These are phyloP conservation scores for Rubroshorea leprosula DNA, from an alignment of 345 rosid genomes.

Conservation along the genomic window DNA sequence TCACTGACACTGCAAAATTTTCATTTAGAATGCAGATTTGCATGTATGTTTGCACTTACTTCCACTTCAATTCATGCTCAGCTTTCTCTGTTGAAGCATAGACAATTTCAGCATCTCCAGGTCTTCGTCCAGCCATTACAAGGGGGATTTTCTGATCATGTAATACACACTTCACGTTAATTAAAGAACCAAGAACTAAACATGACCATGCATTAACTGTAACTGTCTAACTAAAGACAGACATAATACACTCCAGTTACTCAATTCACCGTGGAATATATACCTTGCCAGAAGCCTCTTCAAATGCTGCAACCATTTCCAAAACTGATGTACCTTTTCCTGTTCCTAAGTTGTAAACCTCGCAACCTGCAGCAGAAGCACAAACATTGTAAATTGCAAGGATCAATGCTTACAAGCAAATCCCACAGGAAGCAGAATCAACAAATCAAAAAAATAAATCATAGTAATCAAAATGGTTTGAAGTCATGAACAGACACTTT, in stretches of 20 bases:
- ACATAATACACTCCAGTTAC: too few species aligned
- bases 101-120: conserved; percentile 77
- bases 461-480: too few species aligned
- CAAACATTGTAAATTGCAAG: neutral
- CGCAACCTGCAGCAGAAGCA: neutral
- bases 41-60: conserved; percentile 40
- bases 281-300: neutral
- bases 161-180: neutral
- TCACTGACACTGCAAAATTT: too few species aligned
- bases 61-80: conserved; percentile 71
- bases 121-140: conserved; percentile 51
- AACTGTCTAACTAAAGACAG: too few species aligned
- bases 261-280: neutral
- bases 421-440: too few species aligned
- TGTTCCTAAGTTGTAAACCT: neutral
- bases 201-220: neutral
- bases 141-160: conserved; percentile 66
- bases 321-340: neutral
- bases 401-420: too few species aligned
- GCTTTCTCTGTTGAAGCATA: conserved; percentile 80
- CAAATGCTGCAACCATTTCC: neutral
- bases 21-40: neutral
- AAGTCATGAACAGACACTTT: too few species aligned
- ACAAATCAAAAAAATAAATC: too few species aligned
- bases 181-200: neutral